Percentiles rank a stretch among this genome's conserved stretches.
Evolutionary conservation across 768 basidiomycete species (phyloP).

Genomic region (Termitomyces sp.): DNA sequence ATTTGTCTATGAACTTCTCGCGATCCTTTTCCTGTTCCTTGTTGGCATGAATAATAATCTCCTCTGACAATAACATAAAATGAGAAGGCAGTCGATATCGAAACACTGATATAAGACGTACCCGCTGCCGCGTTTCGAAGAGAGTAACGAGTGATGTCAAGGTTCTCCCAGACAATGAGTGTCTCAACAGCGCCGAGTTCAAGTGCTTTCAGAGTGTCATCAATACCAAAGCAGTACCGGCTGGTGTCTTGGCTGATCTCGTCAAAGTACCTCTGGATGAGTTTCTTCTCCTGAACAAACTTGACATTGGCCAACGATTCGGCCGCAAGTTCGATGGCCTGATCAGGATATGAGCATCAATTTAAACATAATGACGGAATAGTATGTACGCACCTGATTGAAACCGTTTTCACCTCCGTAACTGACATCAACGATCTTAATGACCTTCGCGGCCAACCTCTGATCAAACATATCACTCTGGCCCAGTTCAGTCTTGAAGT

Average conservation of each 20-base stretch:
- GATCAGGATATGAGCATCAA: constrained; percentile 1
- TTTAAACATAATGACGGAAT: neutral
- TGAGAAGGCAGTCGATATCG: neutral
- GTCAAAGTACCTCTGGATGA: constrained; percentile 98
- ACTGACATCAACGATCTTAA: constrained; percentile 97
- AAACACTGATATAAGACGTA: constrained; percentile 22
- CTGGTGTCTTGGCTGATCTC: constrained; percentile 98
- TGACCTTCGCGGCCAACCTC: constrained; percentile 82
- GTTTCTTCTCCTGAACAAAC: constrained; percentile 97
- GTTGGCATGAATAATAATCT: constrained; percentile 70
- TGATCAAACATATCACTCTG: constrained; percentile 96
- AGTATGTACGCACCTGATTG: constrained; percentile 65
- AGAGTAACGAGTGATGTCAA: constrained; percentile 84
- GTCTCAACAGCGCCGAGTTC: constrained; percentile 97
- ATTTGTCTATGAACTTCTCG: constrained; percentile 93
- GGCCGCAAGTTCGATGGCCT: constrained; percentile 96
- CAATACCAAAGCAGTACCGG: constrained; percentile 96
- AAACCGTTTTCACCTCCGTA: constrained; percentile 99
- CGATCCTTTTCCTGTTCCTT: constrained; percentile 89
- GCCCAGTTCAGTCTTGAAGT: constrained; percentile 97
- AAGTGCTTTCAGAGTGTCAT: constrained; percentile 92
- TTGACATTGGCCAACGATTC: constrained; percentile 98
- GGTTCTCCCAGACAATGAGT: constrained; percentile 96
- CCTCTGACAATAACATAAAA: constrained; percentile 44
- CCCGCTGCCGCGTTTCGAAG: constrained; percentile 92